These are phyloP conservation scores for Aspergillaceae sp. DNA, from an alignment of 2,329 filamentous ascomycete genomes.

Conservation along the genomic window DNA sequence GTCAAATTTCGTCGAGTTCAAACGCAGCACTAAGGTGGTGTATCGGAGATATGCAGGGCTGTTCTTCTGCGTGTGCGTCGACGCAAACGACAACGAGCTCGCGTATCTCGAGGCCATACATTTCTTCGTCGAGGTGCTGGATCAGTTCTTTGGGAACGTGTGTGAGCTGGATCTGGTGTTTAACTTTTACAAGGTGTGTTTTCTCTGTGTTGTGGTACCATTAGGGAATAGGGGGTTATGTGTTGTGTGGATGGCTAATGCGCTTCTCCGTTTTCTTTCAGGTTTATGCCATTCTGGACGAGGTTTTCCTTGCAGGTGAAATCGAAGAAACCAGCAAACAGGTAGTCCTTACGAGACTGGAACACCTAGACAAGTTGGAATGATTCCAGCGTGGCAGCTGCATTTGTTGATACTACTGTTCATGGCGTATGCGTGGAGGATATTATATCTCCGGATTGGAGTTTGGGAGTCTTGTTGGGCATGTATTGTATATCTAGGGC, in stretches of 20 bases:
- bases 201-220: background rate
- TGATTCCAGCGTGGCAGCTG: constrained; percentile 35
- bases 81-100: constrained; percentile 97
- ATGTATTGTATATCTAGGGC: background rate
- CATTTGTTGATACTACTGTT: background rate
- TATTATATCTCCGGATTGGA: constrained; percentile 8
- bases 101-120: constrained; percentile 96
- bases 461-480: constrained; percentile 7
- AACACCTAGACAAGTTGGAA: constrained; percentile 94
- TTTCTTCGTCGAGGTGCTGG: constrained; percentile 98
- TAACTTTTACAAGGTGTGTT: constrained; percentile 58
- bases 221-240: background rate
- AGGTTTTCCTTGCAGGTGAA: constrained; percentile 95
- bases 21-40: constrained; percentile 71
- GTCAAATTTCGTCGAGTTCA: constrained; percentile 93
- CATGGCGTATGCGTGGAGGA: constrained; percentile 1
- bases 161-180: constrained; percentile 89
- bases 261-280: constrained; percentile 22
- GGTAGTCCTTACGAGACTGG: constrained; percentile 84
- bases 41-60: constrained; percentile 95
- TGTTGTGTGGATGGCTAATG: background rate
- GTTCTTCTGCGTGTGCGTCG: constrained; percentile 98
- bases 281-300: constrained; percentile 97
- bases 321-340: constrained; percentile 99
- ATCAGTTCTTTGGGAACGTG: constrained; percentile 98